These are phyloP conservation scores for Cubamyces sp. DNA, from an alignment of 768 basidiomycete genomes.

Conservation along the genomic window DNA sequence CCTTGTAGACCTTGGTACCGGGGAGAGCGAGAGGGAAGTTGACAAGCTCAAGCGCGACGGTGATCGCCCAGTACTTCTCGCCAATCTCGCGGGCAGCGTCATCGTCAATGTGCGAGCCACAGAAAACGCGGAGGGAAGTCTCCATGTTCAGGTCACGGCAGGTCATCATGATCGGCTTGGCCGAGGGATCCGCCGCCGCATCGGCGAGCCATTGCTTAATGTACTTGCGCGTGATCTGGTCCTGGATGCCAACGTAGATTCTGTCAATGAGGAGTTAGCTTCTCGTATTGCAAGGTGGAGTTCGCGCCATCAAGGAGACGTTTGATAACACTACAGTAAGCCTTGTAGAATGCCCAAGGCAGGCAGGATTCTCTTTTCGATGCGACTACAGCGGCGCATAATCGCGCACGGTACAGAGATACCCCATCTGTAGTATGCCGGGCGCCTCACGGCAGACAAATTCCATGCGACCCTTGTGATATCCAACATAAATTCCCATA, in stretches of 20 bases:
- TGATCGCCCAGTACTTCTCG: constrained; percentile 96
- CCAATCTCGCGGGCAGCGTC: constrained; percentile 79
- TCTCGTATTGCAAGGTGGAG: neutral
- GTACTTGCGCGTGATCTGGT: constrained; percentile 77
- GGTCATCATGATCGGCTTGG: constrained; percentile 81
- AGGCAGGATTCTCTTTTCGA: too few relatives aligned
- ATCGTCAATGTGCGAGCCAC: constrained; percentile 87
- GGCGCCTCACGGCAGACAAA: too few relatives aligned
- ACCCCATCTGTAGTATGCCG: neutral
- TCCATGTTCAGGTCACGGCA: constrained; percentile 97
- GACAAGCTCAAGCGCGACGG: constrained; percentile 93
- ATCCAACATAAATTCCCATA: neutral
- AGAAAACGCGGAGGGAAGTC: constrained; percentile 94
- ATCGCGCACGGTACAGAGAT: too few relatives aligned
- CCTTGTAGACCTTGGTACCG: constrained; percentile 95
- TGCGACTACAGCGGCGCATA: too few relatives aligned
- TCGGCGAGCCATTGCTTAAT: constrained; percentile 72
- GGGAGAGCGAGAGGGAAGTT: constrained; percentile 97
- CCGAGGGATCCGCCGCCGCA: constrained; percentile 49
- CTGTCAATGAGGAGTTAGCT: constrained; percentile 42
- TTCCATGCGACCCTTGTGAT: neutral
- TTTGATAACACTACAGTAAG: neutral
- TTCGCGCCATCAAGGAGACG: neutral
- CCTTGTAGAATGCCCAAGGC: neutral
- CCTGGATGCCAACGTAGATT: constrained; percentile 85